Evolutionary conservation across 2,329 filamentous ascomycete species (phyloP).

Genomic region (Ascochyta lentis): DNA sequence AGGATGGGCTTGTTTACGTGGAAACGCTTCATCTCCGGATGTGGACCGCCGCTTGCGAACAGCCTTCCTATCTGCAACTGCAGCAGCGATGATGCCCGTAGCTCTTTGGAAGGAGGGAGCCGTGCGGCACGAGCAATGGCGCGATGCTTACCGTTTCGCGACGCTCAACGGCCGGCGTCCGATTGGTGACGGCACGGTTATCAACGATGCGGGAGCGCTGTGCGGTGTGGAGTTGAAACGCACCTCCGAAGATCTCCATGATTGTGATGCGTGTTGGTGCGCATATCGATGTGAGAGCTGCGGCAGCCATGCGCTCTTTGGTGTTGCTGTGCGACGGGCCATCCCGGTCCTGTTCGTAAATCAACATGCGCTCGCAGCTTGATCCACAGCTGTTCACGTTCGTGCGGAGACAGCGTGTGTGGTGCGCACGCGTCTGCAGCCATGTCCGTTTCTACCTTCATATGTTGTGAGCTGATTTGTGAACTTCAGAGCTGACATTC

Average conservation of each 20-base stretch:
- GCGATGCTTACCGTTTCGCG: constrained; percentile 6
- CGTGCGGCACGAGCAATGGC: constrained; percentile 1
- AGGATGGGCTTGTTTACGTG: not conserved
- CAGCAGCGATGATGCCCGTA: constrained; percentile 19
- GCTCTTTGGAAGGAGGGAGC: not conserved
- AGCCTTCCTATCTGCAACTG: constrained; percentile 4
- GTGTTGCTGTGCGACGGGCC: not conserved
- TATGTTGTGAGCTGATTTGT: too few relatives aligned
- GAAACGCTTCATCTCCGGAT: constrained; percentile 14
- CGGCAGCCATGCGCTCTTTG: not conserved
- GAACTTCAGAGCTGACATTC: not conserved
- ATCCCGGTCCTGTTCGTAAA: not conserved
- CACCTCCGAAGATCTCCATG: not conserved
- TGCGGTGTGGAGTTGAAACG: not conserved
- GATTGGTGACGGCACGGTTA: constrained; percentile 3
- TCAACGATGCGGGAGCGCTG: not conserved
- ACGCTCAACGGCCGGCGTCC: not conserved
- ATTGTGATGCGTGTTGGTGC: not conserved
- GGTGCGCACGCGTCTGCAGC: not conserved
- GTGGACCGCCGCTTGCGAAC: constrained; percentile 11
- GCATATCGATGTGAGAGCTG: not conserved
- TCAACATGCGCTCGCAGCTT: not conserved
- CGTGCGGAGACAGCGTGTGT: not conserved
- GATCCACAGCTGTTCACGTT: not conserved
- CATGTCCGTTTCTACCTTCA: not conserved